Evolutionary conservation across 1,284 basidiomycete species (phyloP).

Genomic region (Trichosporon sp.): DNA sequence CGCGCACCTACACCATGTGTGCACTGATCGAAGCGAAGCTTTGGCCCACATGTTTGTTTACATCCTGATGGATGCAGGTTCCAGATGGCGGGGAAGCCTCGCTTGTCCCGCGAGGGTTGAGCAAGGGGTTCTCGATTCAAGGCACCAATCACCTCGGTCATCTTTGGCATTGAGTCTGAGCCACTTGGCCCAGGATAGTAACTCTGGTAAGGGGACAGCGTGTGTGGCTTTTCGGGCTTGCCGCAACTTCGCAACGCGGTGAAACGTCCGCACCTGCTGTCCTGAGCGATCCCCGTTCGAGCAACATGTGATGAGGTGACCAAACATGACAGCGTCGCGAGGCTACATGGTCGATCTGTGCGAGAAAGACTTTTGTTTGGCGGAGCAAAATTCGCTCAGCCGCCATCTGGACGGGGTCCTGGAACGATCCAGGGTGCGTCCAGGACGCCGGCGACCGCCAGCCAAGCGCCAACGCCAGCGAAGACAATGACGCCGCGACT

Average conservation of each 20-base stretch:
- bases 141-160: slow-evolving; percentile 14
- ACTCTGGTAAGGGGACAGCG: background rate
- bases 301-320: background rate
- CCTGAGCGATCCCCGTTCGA: background rate
- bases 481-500: background rate
- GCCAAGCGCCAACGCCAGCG: background rate
- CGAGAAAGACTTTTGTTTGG: background rate
- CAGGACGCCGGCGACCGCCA: background rate
- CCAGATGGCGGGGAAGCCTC: background rate
- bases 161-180: background rate
- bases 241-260: slow-evolving; percentile 6
- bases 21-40: background rate
- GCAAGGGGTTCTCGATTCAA: background rate
- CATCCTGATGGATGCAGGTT: background rate
- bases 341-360: background rate
- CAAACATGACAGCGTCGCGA: background rate
- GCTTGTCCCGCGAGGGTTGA: background rate
- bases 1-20: too few species aligned
- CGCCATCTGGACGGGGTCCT: background rate
- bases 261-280: background rate
- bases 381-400: background rate
- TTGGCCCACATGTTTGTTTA: slow-evolving; percentile 5
- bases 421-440: background rate
- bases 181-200: background rate
- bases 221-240: background rate